Evolutionary conservation across 1,284 basidiomycete genomes (phyloP).

Genomic region (Pseudozyma pruni): DNA sequence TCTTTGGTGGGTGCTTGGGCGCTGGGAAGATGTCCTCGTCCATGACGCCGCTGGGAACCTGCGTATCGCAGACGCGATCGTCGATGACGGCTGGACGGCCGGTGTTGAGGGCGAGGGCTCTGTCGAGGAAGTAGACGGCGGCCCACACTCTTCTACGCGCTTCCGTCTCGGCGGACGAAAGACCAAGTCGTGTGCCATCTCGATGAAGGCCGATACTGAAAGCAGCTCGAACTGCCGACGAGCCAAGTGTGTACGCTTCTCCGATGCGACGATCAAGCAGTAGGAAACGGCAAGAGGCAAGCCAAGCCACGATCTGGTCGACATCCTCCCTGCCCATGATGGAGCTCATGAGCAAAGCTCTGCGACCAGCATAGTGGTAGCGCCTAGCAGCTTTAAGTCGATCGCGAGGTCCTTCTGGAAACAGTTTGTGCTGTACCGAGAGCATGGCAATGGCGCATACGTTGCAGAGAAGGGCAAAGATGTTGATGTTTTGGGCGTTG

Average conservation of each 20-base stretch:
- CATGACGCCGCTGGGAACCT: constrained; percentile 44
- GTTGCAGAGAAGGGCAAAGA: constrained; percentile 55
- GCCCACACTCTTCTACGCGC: constrained; percentile 58
- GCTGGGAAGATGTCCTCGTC: constrained; percentile 47
- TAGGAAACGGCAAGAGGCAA: constrained; percentile 54
- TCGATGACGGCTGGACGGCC: constrained; percentile 60
- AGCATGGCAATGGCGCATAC: constrained; percentile 49
- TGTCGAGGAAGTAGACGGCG: constrained; percentile 52
- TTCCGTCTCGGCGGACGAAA: constrained; percentile 50
- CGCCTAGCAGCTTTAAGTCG: constrained; percentile 45
- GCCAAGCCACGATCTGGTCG: constrained; percentile 53
- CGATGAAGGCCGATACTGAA: constrained; percentile 63
- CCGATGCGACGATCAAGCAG: constrained; percentile 57
- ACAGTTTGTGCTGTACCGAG: constrained; percentile 31
- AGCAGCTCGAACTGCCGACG: constrained; percentile 50
- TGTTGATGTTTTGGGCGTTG: constrained; percentile 55
- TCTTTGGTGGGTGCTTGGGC: constrained; percentile 37
- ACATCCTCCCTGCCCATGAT: constrained; percentile 56
- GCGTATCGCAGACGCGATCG: constrained; percentile 56
- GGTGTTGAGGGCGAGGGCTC: constrained; percentile 49
- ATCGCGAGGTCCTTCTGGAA: constrained; percentile 30
- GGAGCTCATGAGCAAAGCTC: constrained; percentile 48
- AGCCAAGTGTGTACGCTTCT: constrained; percentile 52
- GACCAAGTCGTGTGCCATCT: constrained; percentile 55
- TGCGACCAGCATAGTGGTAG: constrained; percentile 49